Evolutionary conservation across 306 rosid species (phyloP).

Genomic region (Prinsepia uniflora): DNA sequence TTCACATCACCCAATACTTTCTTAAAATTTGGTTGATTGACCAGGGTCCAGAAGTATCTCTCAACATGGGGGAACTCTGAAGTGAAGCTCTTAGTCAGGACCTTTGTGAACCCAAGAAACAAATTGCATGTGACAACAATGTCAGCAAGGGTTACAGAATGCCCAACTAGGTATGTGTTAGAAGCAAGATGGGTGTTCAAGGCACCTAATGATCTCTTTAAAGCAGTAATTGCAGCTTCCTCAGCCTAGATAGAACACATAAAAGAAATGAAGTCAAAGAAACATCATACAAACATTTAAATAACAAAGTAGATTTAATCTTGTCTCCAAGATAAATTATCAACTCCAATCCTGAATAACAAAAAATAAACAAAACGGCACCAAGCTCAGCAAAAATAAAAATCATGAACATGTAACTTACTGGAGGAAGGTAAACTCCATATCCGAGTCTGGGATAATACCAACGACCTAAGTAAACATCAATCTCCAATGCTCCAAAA

Average conservation of each 20-base stretch:
- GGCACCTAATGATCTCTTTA: slow-evolving; percentile 69
- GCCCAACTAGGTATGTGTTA: slow-evolving; percentile 76
- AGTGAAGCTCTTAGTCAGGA: slow-evolving; percentile 63
- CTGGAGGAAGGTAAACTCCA: slow-evolving; percentile 49
- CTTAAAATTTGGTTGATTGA: slow-evolving; percentile 79
- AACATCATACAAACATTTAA: background rate
- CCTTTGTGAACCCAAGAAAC: slow-evolving; percentile 30
- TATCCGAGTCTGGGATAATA: slow-evolving; percentile 40
- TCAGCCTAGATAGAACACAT: slow-evolving; percentile 42
- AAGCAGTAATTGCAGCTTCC: slow-evolving; percentile 53
- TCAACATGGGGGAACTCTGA: slow-evolving; percentile 88
- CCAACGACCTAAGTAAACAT: slow-evolving; percentile 37
- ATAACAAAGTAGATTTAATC: background rate
- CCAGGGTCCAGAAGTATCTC: slow-evolving; percentile 92
- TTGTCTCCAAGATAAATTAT: background rate
- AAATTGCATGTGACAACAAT: slow-evolving; percentile 48
- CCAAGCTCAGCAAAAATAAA: background rate
- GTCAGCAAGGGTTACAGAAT: slow-evolving; percentile 78
- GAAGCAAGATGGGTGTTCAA: slow-evolving; percentile 66
- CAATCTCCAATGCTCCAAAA: slow-evolving; percentile 65
- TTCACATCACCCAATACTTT: slow-evolving; percentile 66
- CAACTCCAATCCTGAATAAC: background rate
- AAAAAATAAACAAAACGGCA: background rate
- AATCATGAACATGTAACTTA: slow-evolving; percentile 24
- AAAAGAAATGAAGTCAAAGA: background rate